These are phyloP conservation scores for Dichomitus squalens DNA, from an alignment of 1,284 basidiomycete species.

Conservation along the genomic window DNA sequence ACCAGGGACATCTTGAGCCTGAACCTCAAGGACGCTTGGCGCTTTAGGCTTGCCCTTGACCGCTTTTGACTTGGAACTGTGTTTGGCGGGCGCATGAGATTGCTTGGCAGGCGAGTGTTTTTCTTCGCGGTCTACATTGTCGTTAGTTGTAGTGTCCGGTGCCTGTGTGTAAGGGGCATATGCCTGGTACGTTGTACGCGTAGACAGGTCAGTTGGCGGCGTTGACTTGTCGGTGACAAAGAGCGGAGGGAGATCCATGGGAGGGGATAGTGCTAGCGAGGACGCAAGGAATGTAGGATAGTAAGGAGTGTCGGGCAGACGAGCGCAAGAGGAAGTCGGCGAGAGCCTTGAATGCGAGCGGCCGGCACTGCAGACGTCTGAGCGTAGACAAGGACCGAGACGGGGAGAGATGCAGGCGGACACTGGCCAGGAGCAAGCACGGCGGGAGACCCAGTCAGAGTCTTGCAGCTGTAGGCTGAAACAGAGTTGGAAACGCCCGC, in stretches of 20 bases:
- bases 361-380: conserved; percentile 18
- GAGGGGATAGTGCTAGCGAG: neutral
- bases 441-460: neutral
- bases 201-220: neutral
- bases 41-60: conserved; percentile 31
- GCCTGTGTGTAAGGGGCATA: neutral
- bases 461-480: too few relatives aligned
- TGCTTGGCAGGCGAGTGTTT: neutral
- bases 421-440: too few relatives aligned
- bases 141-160: neutral
- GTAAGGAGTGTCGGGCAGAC: conserved; percentile 13
- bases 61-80: conserved; percentile 4
- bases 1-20: conserved; percentile 52
- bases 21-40: conserved; percentile 28
- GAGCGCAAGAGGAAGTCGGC: neutral
- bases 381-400: neutral
- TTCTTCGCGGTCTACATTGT: neutral
- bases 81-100: neutral
- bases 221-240: conserved; percentile 10
- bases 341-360: conserved; percentile 7
- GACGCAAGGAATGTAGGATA: conserved; percentile 21
- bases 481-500: conserved; percentile 1
- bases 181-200: neutral
- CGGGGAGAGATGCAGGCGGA: too few relatives aligned
- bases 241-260: conserved; percentile 14